Conservation (phyloP, 345 rosid genomes). For the Lenwebbia sp. region DNA sequence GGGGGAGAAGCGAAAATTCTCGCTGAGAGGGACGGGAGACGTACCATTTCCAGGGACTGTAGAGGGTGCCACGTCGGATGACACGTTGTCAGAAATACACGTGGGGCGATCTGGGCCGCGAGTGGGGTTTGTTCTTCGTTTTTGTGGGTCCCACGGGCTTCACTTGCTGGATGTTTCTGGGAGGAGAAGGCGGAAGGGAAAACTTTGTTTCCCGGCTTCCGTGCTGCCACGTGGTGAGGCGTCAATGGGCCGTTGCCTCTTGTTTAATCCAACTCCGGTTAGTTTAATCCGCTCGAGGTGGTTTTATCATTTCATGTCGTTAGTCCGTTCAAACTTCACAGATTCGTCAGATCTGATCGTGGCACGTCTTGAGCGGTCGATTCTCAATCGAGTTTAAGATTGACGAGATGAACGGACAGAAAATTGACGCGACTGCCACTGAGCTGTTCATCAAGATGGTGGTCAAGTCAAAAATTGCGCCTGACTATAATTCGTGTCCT, state of each 20-base stretch:
- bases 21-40: not conserved
- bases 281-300: not conserved
- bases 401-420: not conserved
- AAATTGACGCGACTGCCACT: not conserved
- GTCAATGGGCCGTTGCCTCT: not conserved
- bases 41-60: slow-evolving; percentile 34
- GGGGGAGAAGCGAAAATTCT: not conserved
- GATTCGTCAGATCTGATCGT: not conserved
- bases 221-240: slow-evolving; percentile 26
- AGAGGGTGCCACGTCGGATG: slow-evolving; percentile 43
- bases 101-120: slow-evolving; percentile 35
- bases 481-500: not conserved
- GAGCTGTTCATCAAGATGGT: not conserved
- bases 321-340: not conserved
- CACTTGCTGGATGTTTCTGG: slow-evolving; percentile 37
- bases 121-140: slow-evolving; percentile 4
- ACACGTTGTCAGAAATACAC: slow-evolving; percentile 13
- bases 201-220: not conserved
- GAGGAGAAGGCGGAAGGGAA: slow-evolving; percentile 4
- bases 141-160: not conserved
- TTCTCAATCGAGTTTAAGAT: not conserved
- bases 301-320: not conserved
- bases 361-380: not conserved
- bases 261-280: not conserved
- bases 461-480: not conserved